A percentile compares a stretch with the other conserved stretches of the same genome.
Conservation (phyloP, 2,329 filamentous ascomycete species). For the Aschersonia sp. region DNA sequence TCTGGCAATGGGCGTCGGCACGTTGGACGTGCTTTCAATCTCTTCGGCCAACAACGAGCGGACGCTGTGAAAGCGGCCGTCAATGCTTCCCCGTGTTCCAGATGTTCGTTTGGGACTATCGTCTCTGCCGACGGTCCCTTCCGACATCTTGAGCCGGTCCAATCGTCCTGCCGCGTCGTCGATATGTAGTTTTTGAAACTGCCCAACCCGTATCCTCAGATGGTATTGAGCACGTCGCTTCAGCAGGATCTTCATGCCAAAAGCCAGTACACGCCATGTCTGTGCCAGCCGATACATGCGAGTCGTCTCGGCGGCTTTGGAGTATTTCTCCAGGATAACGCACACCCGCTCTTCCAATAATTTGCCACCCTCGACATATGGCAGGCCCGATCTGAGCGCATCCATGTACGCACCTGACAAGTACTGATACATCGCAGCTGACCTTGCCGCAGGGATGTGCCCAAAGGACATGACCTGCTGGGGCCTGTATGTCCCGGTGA, state of each 20-base stretch:
- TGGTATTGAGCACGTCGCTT: constrained; percentile 42
- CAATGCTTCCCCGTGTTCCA: constrained; percentile 13
- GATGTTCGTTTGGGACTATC: constrained; percentile 21
- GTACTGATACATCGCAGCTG: constrained; percentile 38
- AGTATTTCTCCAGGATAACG: constrained; percentile 40
- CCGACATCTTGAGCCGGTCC: constrained; percentile 11
- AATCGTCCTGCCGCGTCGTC: constrained; percentile 14
- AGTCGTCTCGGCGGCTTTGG: constrained; percentile 39
- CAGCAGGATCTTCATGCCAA: constrained; percentile 39
- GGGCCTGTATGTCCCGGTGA: constrained; percentile 41
- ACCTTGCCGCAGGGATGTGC: constrained; percentile 35
- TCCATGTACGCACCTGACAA: constrained; percentile 42
- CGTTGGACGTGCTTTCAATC: constrained; percentile 47
- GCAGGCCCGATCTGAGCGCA: constrained; percentile 33
- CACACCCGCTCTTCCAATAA: constrained; percentile 31
- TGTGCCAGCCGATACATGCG: constrained; percentile 46
- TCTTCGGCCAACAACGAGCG: constrained; percentile 39
- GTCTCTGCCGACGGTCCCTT: constrained; percentile 17
- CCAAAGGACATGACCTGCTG: constrained; percentile 51
- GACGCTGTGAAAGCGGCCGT: constrained; percentile 15
- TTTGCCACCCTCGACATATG: constrained; percentile 19
- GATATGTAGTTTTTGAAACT: constrained; percentile 18
- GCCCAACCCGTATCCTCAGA: constrained; percentile 30
- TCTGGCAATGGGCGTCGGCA: constrained; percentile 42
- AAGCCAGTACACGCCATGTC: constrained; percentile 47